Conservation (phyloP, 805 yeast species). For the Blastobotrys attinorum region DNA sequence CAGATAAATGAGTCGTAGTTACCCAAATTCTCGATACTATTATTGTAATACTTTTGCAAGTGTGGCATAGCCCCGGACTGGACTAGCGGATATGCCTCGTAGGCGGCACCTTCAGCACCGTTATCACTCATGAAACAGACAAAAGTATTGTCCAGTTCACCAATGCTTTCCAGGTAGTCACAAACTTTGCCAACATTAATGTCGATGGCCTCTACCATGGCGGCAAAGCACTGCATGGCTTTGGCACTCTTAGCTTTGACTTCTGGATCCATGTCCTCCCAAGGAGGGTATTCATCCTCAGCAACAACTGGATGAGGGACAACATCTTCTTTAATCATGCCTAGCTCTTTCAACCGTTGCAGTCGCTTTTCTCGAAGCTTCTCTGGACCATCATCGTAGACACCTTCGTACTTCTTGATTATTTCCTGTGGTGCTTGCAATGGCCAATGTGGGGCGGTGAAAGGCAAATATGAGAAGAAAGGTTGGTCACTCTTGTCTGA, state of each 20-base stretch:
- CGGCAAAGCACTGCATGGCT: conserved; percentile 54
- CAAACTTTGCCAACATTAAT: conserved; percentile 43
- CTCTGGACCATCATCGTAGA: conserved; percentile 43
- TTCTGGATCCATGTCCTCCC: conserved; percentile 36
- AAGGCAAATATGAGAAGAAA: conserved; percentile 46
- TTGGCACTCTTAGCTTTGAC: conserved; percentile 34
- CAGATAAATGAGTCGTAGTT: conserved; percentile 40
- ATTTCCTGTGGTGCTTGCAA: conserved; percentile 47
- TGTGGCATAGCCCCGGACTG: conserved; percentile 29
- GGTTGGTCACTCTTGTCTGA: conserved; percentile 28
- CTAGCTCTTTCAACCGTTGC: conserved; percentile 34
- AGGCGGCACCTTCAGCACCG: conserved; percentile 55
- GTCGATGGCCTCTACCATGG: conserved; percentile 53
- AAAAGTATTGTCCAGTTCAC: conserved; percentile 46
- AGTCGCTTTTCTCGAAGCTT: conserved; percentile 35
- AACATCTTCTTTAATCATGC: conserved; percentile 36
- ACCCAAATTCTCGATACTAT: conserved; percentile 41
- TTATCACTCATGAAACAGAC: conserved; percentile 56
- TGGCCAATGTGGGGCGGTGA: conserved; percentile 65
- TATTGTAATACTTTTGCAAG: conserved; percentile 34
- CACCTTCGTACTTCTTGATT: conserved; percentile 41
- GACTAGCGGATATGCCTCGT: conserved; percentile 44
- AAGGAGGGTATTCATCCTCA: conserved; percentile 31
- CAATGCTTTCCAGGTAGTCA: conserved; percentile 33
- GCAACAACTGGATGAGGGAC: conserved; percentile 28